A percentile compares a stretch with the other conserved stretches of the same genome.
Evolutionary conservation across 2,329 filamentous ascomycete species (phyloP).

Genomic region (Alternaria viburni): DNA sequence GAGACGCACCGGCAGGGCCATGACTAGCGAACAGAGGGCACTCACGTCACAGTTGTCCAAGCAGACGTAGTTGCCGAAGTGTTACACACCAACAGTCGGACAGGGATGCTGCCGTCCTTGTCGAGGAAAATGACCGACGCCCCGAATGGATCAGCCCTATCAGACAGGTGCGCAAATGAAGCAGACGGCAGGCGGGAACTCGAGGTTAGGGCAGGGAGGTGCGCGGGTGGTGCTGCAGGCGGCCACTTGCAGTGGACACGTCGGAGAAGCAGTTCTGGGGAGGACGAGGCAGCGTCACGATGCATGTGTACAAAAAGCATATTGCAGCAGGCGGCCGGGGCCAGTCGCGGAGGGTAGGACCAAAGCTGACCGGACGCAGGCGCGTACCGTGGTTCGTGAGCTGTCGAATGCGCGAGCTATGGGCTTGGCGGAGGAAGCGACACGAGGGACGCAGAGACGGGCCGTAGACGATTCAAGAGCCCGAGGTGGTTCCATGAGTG

Average conservation of each 20-base stretch:
- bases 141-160: constrained; percentile 42
- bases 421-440: constrained; percentile 21
- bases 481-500: constrained; percentile 23
- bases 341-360: constrained; percentile 7
- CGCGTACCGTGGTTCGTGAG: constrained; percentile 29
- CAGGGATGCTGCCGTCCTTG: constrained; percentile 11
- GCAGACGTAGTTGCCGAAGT: constrained; percentile 9
- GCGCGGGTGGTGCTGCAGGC: constrained; percentile 29
- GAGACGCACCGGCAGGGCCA: constrained; percentile 33
- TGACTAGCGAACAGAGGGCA: constrained; percentile 20
- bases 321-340: constrained; percentile 4
- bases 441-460: constrained; percentile 26
- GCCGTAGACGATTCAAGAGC: constrained; percentile 27
- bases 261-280: neutral
- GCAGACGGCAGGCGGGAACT: constrained; percentile 12
- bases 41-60: constrained; percentile 31
- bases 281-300: neutral
- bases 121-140: constrained; percentile 34
- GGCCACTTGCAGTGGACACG: constrained; percentile 13
- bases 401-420: constrained; percentile 17
- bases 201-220: constrained; percentile 9
- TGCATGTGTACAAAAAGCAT: neutral
- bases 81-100: constrained; percentile 34
- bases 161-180: constrained; percentile 30
- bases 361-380: constrained; percentile 12